Conservation (phyloP, 208 protist genomes). For the Leishmania aethiopica region DNA sequence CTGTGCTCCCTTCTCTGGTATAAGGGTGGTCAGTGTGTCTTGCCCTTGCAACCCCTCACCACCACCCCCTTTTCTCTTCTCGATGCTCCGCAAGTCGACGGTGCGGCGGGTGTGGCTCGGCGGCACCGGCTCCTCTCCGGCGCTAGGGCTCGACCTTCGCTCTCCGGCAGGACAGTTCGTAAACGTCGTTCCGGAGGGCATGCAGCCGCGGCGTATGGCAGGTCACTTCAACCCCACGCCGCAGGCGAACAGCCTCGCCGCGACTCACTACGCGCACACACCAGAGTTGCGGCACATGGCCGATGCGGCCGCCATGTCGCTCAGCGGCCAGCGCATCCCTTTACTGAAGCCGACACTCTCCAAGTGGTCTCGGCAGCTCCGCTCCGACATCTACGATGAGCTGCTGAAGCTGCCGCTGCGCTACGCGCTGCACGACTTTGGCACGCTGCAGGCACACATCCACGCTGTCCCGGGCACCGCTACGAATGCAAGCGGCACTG, state of each 20-base stretch:
- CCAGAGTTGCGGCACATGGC: constrained; percentile 33
- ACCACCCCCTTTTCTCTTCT: not conserved
- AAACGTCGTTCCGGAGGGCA: constrained; percentile 72
- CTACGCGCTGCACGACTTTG: constrained; percentile 80
- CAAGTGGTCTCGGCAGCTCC: constrained; percentile 65
- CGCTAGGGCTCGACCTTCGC: constrained; percentile 68
- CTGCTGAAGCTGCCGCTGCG: constrained; percentile 86
- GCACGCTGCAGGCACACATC: constrained; percentile 47
- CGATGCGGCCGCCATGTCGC: constrained; percentile 21
- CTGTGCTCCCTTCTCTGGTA: not conserved
- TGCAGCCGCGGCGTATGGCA: constrained; percentile 35
- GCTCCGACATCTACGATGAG: constrained; percentile 87
- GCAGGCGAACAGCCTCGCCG: constrained; percentile 31
- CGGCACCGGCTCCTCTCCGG: constrained; percentile 47
- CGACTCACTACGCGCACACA: constrained; percentile 23
- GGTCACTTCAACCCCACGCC: constrained; percentile 39
- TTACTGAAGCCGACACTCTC: constrained; percentile 31
- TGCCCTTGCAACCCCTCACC: not conserved
- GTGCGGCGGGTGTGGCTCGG: constrained; percentile 64
- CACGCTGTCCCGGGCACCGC: constrained; percentile 14
- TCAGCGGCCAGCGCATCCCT: constrained; percentile 28
- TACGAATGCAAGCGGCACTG: not conserved
- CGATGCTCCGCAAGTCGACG: constrained; percentile 45
- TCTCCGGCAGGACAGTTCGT: constrained; percentile 60
- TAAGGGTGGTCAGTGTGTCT: not conserved